Conservation (phyloP, 2,329 filamentous ascomycete species). For the Cytospora chrysosperma region DNA sequence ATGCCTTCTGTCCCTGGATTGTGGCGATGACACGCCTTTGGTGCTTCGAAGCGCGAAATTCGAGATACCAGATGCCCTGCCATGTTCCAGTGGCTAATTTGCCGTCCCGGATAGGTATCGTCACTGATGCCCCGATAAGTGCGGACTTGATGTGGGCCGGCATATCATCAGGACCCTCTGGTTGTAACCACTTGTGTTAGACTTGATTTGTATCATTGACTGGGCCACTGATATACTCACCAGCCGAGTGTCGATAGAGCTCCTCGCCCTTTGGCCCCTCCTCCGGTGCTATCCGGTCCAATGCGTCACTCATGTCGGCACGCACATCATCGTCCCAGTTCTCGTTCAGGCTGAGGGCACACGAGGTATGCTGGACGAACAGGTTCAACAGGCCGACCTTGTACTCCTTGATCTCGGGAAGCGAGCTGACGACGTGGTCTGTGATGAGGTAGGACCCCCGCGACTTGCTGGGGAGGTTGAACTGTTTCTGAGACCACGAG, state of each 20-base stretch:
- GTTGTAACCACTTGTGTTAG: neutral
- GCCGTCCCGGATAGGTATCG: constrained; percentile 86
- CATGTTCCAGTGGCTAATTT: constrained; percentile 70
- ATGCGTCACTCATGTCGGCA: constrained; percentile 87
- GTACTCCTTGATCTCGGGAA: constrained; percentile 81
- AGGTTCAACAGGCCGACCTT: constrained; percentile 84
- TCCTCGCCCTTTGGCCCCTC: constrained; percentile 67
- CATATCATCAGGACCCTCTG: constrained; percentile 92
- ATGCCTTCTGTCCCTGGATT: constrained; percentile 80
- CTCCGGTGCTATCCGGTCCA: constrained; percentile 86
- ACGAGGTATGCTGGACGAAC: constrained; percentile 94
- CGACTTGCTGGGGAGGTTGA: constrained; percentile 72
- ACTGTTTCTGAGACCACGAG: constrained; percentile 82
- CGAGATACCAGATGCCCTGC: constrained; percentile 85
- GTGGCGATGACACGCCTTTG: constrained; percentile 83
- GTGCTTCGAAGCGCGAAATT: constrained; percentile 79
- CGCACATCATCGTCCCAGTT: constrained; percentile 85
- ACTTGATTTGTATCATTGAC: neutral
- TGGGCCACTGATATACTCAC: neutral
- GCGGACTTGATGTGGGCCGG: constrained; percentile 93
- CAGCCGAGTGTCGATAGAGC: constrained; percentile 70
- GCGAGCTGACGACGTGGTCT: constrained; percentile 63
- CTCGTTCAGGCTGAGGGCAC: constrained; percentile 88
- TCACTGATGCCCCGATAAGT: constrained; percentile 83
- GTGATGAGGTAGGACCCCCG: constrained; percentile 91